Conservation (phyloP, 1,139 yeast species). For the Taiozyma onychis region DNA sequence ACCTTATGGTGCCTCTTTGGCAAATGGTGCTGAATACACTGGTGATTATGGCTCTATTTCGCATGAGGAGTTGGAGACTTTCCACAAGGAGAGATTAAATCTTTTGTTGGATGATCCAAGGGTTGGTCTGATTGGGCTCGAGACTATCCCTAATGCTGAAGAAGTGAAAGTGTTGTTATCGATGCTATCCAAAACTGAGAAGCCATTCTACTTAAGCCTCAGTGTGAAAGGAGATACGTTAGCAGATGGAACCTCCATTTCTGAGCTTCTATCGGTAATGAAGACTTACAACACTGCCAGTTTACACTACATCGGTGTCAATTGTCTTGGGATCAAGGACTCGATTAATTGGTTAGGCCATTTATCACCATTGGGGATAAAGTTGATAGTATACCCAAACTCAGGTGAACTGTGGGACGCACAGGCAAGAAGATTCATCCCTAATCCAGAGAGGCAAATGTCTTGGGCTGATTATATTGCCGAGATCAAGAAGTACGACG, state of each 20-base stretch:
- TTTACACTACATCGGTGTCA: conserved; percentile 36
- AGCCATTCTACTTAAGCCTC: conserved; percentile 31
- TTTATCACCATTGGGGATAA: conserved; percentile 7
- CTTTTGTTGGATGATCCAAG: conserved; percentile 31
- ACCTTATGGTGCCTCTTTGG: conserved; percentile 63
- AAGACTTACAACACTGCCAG: not conserved
- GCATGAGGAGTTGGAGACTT: conserved; percentile 31
- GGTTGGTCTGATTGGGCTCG: conserved; percentile 54
- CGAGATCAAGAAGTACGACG: conserved; percentile 31
- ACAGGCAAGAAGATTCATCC: conserved; percentile 14
- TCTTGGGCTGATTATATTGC: conserved; percentile 23
- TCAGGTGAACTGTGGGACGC: conserved; percentile 49
- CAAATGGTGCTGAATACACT: conserved; percentile 64
- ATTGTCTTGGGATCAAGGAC: conserved; percentile 34
- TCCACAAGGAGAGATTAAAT: conserved; percentile 44
- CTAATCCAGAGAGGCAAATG: conserved; percentile 14
- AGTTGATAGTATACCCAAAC: conserved; percentile 47
- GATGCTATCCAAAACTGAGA: conserved; percentile 19
- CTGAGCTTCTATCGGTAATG: conserved; percentile 13
- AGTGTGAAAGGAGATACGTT: conserved; percentile 31
- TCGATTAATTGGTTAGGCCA: conserved; percentile 25
- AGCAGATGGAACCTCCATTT: conserved; percentile 36
- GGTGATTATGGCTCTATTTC: conserved; percentile 42
- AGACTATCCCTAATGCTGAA: conserved; percentile 53
- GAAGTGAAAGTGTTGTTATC: conserved; percentile 39